phyloP scores from a whole-genome alignment of 768 basidiomycete genomes.

The Galerina sulciceps region DNA sequence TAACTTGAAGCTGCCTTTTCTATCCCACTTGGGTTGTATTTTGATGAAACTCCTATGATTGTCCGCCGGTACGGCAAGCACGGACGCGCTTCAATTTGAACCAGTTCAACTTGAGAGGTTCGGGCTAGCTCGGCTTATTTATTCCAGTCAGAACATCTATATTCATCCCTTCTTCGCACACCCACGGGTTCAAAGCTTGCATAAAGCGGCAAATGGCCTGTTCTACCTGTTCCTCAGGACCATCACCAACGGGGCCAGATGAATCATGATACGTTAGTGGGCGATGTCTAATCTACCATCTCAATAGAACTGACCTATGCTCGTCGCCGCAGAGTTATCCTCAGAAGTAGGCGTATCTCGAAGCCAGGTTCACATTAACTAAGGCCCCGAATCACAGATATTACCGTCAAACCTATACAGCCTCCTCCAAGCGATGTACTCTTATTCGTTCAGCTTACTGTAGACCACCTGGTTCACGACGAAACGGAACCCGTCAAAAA shows the following conservation, averaged over 20 bases:
- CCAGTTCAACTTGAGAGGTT: too few species aligned
- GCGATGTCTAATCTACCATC: background rate
- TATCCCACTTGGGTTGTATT: too few species aligned
- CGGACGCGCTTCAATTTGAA: too few species aligned
- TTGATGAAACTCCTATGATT: too few species aligned
- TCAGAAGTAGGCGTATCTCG: background rate
- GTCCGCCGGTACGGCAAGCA: too few species aligned
- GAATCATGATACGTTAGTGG: constrained; percentile 5
- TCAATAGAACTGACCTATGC: background rate
- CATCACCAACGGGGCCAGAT: background rate
- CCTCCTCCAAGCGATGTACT: background rate
- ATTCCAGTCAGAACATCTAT: too few species aligned
- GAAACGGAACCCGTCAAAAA: background rate
- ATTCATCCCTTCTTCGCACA: too few species aligned
- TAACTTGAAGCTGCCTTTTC: too few species aligned
- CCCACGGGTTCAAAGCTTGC: too few species aligned
- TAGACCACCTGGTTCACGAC: background rate
- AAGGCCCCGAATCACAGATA: background rate
- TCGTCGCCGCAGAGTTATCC: background rate
- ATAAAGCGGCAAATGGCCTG: too few species aligned
- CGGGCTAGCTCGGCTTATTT: too few species aligned
- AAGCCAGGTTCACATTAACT: background rate
- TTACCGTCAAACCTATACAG: background rate
- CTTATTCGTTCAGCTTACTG: background rate
- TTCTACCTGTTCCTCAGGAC: too few species aligned